Evolutionary conservation across 139 green algal genomes (phyloP), one percentile per base, ranked within the genome.

Genomic region (Picochlorum sp.): DNA sequence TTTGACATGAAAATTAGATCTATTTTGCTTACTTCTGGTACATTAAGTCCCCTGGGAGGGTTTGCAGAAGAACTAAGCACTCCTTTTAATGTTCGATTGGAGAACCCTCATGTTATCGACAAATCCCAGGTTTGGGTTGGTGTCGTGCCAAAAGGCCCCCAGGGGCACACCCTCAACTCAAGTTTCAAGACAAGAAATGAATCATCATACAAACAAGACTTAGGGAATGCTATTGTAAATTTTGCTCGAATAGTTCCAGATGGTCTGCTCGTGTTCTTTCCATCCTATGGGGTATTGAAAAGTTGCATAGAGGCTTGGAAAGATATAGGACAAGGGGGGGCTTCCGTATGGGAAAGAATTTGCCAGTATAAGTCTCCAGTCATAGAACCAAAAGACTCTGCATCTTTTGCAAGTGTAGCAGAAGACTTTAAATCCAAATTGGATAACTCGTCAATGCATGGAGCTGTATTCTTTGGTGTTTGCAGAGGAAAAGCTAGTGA

Each of bases 251-350:
- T 89, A 30, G 68, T 94, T 6, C 91, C 91, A 2, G 86, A 89
- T 54, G 91, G 91, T 30, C 50, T 99, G 63, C 77, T 99, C 44
- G 86, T 96, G 7, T 99, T 99, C 79, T 99, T 99, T 63, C 81
- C 92, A 0, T 93, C 85, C 0, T 97, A 97, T 62, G 61, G 40
- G 3, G 65, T 85, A 9, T 61, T 95, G 59, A 56, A 14, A 16
- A 51, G 33, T 14, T 89, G 72, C 59, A 59, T 94, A 4, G 79
- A 92, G 8, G 67, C 72, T 59, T 97, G 90, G 90, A 83, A 91
- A 63, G 30, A 9, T 9, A 33, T 43, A 25, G 44, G 16, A 31
- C 20, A 53, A 13, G 60, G 28, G 30, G 75, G 67, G 3, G 40
- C 29, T 37, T 90, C 53, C 61, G 79, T 91, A 3, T 96, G 89